Base-by-base conservation (phyloP, 352 stramenopile species). In the Phytophthora ohioensis region DNA sequence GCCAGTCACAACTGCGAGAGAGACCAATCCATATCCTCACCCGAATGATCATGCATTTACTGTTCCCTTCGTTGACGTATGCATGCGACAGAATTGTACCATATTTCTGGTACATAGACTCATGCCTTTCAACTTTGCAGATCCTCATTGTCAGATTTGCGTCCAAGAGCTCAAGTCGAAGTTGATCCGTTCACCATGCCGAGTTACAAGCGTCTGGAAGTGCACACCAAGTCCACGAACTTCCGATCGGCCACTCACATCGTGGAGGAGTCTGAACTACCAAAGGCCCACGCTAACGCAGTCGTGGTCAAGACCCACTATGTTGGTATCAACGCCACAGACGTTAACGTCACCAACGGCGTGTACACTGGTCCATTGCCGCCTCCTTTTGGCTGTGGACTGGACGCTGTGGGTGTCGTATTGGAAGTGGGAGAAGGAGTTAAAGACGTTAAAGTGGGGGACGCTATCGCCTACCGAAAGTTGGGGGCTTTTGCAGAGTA, bases 401-500 rank as follows among this genome's bases (percentile, higher is more conserved):
- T 89, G 36, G 74, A 89, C 12, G 76, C 64, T 42, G 77, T 85
- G 4, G 79, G 79, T 4, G 67, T 85, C 32, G 71, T 88, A 3
- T 17, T 70, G 12, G 68, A 68, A 10, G 70, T 88, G 1, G 79
- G 79, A 15, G 75, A 75, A 3, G 73, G 67, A n/a, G 79, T 90
- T 5, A 57, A 64, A 1, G 71, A 79, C 45, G 64, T 89, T 34
- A 78, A 79, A 64, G 71, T 84, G 27, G 77, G 68, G 10, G 71
- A 79, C 15, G 75, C 79, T 3, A 67, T 90, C 38, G 70, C 57
- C 38, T 90, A 84, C 58, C 66, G 71, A 49, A 87, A 85, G 55
- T 36, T 90, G 49, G 79, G 79, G 4, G 79, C 79, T n/a, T 90
- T 86, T 42, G 68, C 79, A 30, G 81, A 87, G 65, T 90, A 86